Evolutionary conservation across 1,284 basidiomycete species (phyloP).

Genomic region (Melampsora americana): DNA sequence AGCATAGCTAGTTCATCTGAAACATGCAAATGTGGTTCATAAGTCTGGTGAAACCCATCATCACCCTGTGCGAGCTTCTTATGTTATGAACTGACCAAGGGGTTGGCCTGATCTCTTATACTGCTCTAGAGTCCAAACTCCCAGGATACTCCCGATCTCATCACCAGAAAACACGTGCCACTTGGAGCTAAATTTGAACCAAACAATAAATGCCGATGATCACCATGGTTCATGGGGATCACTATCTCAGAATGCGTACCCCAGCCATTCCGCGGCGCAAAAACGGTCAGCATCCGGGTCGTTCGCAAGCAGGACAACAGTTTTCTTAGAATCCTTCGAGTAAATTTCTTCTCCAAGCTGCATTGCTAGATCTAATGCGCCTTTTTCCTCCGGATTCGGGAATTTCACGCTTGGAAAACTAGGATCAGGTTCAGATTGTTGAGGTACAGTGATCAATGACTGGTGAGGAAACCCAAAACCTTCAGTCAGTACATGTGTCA

Average conservation of each 20-base stretch:
- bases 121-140: conserved; percentile 61
- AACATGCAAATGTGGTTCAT: neutral
- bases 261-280: conserved; percentile 71
- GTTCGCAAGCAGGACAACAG: conserved; percentile 66
- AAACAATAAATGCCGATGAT: neutral
- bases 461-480: conserved; percentile 11
- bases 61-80: neutral
- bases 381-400: conserved; percentile 83
- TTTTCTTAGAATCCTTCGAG: conserved; percentile 64
- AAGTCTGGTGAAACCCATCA: neutral
- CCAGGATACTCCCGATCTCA: conserved; percentile 74
- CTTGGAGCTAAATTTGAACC: conserved; percentile 55
- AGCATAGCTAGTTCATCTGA: conserved; percentile 71
- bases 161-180: conserved; percentile 79
- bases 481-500: conserved; percentile 52
- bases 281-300: conserved; percentile 82
- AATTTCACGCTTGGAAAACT: conserved; percentile 76
- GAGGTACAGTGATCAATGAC: conserved; percentile 35
- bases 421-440: conserved; percentile 63
- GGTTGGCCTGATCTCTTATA: conserved; percentile 65
- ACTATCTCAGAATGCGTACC: conserved; percentile 44
- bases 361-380: conserved; percentile 47
- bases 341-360: neutral
- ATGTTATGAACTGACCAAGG: conserved; percentile 55
- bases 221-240: conserved; percentile 24